Evolutionary conservation across 2,329 filamentous ascomycete genomes (phyloP), one percentile per base, ranked within the genome.

Genomic region (Westerdykella ornata): DNA sequence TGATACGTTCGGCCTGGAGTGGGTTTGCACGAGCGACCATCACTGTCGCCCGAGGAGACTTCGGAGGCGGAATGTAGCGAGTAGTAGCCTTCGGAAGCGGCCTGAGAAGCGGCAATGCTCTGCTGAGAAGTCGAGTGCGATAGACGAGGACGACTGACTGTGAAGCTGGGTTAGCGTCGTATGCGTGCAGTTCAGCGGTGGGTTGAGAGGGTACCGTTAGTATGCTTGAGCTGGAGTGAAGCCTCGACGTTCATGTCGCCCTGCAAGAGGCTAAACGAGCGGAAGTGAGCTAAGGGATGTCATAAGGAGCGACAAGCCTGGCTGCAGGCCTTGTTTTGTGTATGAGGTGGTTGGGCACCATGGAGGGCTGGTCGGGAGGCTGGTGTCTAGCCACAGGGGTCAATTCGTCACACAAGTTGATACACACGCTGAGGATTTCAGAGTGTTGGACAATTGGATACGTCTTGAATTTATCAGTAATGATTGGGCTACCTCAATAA

Each of bases 21-120:
- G n/a, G 47, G 53, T 44, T 47, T 56, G 36, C 52, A 56, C 20
- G 57, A 60, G 52, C 48, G 49, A 47, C 54, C 48, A 56, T 64
- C 59, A 50, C 55, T 59, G 40, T 57, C 59, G 51, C 57, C 66
- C 37, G 68, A 68, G 17, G 54, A 45, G 38, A 59, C 53, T 39
- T 66, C 66, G 32, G 68, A 69, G 9, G 30, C 16, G 30, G 30
- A 33, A n/a, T 33, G n/a, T 41, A 72, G 57, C 44, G 69, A 72
- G 59, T 71, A 73, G 63, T 72, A 75, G 56, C 72, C 70, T 54
- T 74, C 70, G 16, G 68, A 71, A 19, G 71, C 71, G 29, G 70
- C 65, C 47, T 74, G 65, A 15, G 68, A 72, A 17, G 69, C 72
- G 31, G 70, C 65, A 46, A 74, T 65, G 49, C 68, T 72, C 47